Base-by-base conservation (phyloP, 345 rosid genomes). In the Triadica sebifera region DNA sequence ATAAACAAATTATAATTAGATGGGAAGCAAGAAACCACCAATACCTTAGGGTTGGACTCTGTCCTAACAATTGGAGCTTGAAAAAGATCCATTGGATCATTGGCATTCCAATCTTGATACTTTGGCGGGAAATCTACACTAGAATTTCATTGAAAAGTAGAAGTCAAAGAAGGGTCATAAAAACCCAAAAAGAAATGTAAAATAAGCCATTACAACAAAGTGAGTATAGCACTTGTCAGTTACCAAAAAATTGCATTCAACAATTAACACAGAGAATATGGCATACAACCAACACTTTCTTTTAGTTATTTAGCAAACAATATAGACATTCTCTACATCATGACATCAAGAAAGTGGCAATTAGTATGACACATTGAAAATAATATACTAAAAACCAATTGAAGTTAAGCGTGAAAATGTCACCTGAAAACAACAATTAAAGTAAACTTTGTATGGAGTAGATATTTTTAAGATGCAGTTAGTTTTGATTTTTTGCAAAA, bases 101-200 rank as follows among this genome's bases (percentile, higher is more conserved):
- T 75, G 29, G 79, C 79, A 11, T 81, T 19, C 93, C 98, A 91
- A 75, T 94, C 88, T 74, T 90, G 97, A 81, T 87, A 92, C 50
- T 86, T 81, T 64, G 84, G 86, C 19, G 93, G 98, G 81, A 94
- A 94, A 88, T 94, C 97, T 84, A 92, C 88, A 88, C 98, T 94
- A 82, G 70, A 92, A 46, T 84, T 75, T 74, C 79, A 81, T 16
- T 41, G 50, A 37, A 50, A 53, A 47, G 38, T 34, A 63, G 59
- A 12, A 39, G 39, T 45, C 13, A 56, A 64, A 64, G 20, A 67
- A 29, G 34, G 20, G 10, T 3, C 34, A 12, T 13, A 0, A 22
- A 47, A 75, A 38, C 3, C 25, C 3, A 60, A 84, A 51, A 67
- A 74, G 50, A 43, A 76, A 68, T 20, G 12, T 70, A 75, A 10